Evolutionary conservation across 164 flowering plant genomes (phyloP).

Genomic region (Akebia trifoliata): DNA sequence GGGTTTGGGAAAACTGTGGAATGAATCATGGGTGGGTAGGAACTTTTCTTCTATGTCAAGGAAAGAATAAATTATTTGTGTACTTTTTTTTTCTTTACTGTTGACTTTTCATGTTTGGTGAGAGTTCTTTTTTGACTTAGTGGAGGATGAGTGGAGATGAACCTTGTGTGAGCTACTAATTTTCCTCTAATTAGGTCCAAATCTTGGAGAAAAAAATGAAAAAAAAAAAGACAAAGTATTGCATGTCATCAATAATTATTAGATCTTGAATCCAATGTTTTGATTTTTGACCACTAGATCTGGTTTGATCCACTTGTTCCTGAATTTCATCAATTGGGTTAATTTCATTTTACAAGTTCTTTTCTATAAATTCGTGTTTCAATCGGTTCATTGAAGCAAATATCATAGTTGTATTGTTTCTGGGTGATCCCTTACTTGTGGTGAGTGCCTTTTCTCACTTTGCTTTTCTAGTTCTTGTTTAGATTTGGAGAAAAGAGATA

Average conservation of each 20-base stretch:
- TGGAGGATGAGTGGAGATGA: slow-evolving; percentile 11
- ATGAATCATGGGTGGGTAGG: background rate
- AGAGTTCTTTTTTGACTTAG: slow-evolving; percentile 15
- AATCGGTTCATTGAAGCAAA: background rate
- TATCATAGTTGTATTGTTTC: background rate
- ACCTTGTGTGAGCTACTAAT: slow-evolving; percentile 10
- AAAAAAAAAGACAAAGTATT: background rate
- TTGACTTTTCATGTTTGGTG: slow-evolving; percentile 13
- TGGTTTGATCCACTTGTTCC: background rate
- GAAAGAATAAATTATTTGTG: slow-evolving; percentile 2
- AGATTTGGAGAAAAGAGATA: background rate
- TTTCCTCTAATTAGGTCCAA: background rate
- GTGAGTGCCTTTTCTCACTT: background rate
- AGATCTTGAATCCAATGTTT: slow-evolving; percentile 1
- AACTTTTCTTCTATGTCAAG: slow-evolving; percentile 16
- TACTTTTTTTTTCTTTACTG: slow-evolving; percentile 4
- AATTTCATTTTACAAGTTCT: background rate
- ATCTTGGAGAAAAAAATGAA: background rate
- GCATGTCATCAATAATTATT: background rate
- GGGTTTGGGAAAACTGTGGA: background rate
- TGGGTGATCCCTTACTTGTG: background rate
- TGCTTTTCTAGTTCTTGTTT: background rate
- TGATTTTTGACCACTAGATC: slow-evolving; percentile 2
- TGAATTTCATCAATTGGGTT: background rate
- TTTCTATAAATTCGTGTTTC: background rate